phyloP scores from a whole-genome alignment of 352 stramenopile species.

The Globisporangium perplexum region DNA sequence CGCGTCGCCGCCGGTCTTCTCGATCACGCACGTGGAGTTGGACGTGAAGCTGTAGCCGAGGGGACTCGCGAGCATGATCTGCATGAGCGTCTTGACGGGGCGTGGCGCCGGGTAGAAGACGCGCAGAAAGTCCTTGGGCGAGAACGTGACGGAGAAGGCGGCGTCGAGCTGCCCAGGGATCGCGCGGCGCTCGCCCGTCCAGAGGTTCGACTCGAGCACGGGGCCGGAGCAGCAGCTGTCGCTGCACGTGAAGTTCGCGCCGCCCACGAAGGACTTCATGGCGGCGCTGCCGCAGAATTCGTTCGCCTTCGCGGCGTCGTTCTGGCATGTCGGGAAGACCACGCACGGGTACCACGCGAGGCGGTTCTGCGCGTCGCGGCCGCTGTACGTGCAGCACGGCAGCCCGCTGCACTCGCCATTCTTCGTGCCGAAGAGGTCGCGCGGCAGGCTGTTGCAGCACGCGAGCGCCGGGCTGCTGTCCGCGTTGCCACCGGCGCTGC shows the following conservation, averaged over 20 bases:
- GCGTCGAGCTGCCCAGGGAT: slow-evolving; percentile 67
- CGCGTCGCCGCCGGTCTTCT: slow-evolving; percentile 11
- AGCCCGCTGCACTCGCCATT: slow-evolving; percentile 71
- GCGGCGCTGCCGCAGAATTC: slow-evolving; percentile 48
- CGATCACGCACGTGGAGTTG: slow-evolving; percentile 35
- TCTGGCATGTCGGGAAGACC: slow-evolving; percentile 69
- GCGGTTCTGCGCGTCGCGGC: slow-evolving; percentile 56
- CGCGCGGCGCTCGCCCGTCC: slow-evolving; percentile 43
- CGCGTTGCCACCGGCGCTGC: no score
- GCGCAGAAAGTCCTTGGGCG: slow-evolving; percentile 59
- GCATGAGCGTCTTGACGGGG: slow-evolving; percentile 43
- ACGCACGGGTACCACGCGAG: slow-evolving; percentile 81
- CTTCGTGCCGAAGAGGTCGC: slow-evolving; percentile 49
- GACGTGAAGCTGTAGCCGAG: slow-evolving; percentile 59
- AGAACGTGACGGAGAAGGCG: slow-evolving; percentile 70
- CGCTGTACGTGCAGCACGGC: slow-evolving; percentile 68
- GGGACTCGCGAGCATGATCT: slow-evolving; percentile 72
- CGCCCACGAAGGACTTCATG: slow-evolving; percentile 48
- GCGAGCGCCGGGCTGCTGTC: slow-evolving; percentile 15
- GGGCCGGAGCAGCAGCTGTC: slow-evolving; percentile 68
- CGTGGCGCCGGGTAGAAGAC: slow-evolving; percentile 44
- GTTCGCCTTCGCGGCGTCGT: slow-evolving; percentile 50
- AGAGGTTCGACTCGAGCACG: slow-evolving; percentile 71
- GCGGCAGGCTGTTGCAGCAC: slow-evolving; percentile 44
- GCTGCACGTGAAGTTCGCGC: slow-evolving; percentile 54